A percentile compares a stretch with the other conserved stretches of the same genome.
phyloP scores from a whole-genome alignment of 164 flowering plant species.

The Aristolochia contorta region DNA sequence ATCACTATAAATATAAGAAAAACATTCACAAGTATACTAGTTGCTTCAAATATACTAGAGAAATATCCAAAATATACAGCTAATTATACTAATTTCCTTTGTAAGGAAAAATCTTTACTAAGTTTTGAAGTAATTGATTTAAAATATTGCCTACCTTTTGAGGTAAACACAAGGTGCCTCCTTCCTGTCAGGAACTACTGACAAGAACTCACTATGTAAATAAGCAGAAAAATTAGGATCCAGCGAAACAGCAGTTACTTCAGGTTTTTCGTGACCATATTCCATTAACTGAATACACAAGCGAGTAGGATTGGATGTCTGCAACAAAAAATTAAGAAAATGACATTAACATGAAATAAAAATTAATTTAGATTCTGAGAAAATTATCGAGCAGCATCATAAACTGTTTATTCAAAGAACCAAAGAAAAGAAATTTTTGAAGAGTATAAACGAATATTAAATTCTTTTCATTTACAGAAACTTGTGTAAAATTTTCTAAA shows the following conservation, averaged over 20 bases:
- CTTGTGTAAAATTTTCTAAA: no score
- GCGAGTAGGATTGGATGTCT: slow-evolving; percentile 49
- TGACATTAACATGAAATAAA: no score
- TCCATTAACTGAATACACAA: slow-evolving; percentile 88
- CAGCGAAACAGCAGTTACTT: slow-evolving; percentile 61
- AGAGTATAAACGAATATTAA: slow-evolving; percentile 2
- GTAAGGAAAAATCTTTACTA: no score
- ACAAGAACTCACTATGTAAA: slow-evolving; percentile 62
- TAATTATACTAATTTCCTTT: no score
- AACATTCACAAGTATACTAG: no score
- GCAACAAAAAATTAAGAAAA: slow-evolving; percentile 17
- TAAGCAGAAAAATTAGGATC: slow-evolving; percentile 77
- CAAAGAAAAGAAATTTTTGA: background rate
- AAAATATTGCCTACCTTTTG: slow-evolving; percentile 37
- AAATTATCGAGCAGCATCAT: background rate
- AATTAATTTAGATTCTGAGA: background rate
- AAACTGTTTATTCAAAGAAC: background rate
- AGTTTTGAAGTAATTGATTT: no score
- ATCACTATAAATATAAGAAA: no score
- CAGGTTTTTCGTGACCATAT: slow-evolving; percentile 67
- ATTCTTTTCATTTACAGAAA: background rate
- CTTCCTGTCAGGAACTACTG: slow-evolving; percentile 39
- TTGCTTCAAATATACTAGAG: background rate
- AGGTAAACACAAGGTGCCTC: slow-evolving; percentile 55
- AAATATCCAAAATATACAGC: background rate